Evolutionary conservation across 306 rosid species (phyloP).

Genomic region (Aeschynomene evenia): DNA sequence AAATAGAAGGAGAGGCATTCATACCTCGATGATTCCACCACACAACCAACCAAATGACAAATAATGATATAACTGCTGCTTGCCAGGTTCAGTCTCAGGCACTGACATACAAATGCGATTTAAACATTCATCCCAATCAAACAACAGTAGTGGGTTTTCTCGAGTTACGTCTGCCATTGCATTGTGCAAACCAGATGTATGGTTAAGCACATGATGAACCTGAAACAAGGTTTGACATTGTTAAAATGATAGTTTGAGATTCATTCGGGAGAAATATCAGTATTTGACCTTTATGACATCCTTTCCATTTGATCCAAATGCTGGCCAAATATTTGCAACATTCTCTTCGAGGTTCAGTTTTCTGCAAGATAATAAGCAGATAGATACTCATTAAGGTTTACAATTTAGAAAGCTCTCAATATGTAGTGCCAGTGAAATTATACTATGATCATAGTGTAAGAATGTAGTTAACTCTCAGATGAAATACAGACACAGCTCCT

Average conservation of each 20-base stretch:
- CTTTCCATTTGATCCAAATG: conserved; percentile 75
- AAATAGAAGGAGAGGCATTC: conserved; percentile 17
- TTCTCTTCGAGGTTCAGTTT: conserved; percentile 80
- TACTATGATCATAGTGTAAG: neutral
- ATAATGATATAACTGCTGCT: conserved; percentile 85
- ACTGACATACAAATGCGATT: conserved; percentile 51
- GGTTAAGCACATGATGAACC: conserved; percentile 98
- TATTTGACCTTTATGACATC: conserved; percentile 70
- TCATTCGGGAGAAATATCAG: conserved; percentile 19
- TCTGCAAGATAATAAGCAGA: conserved; percentile 43
- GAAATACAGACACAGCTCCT: neutral
- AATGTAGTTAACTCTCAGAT: neutral
- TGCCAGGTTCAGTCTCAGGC: conserved; percentile 92
- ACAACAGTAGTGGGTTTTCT: conserved; percentile 68
- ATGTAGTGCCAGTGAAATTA: too few species aligned
- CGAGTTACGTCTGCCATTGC: conserved; percentile 53
- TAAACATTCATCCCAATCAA: conserved; percentile 92
- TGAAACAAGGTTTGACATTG: conserved; percentile 31
- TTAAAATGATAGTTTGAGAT: conserved; percentile 1
- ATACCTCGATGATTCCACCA: conserved; percentile 96
- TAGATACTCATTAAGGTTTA: conserved; percentile 15
- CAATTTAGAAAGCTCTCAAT: conserved; percentile 3
- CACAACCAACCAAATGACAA: conserved; percentile 90
- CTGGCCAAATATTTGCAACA: conserved; percentile 87
- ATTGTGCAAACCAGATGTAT: conserved; percentile 96